Conservation (phyloP, 257 asterid species). For the Solanum ossicruentum region DNA sequence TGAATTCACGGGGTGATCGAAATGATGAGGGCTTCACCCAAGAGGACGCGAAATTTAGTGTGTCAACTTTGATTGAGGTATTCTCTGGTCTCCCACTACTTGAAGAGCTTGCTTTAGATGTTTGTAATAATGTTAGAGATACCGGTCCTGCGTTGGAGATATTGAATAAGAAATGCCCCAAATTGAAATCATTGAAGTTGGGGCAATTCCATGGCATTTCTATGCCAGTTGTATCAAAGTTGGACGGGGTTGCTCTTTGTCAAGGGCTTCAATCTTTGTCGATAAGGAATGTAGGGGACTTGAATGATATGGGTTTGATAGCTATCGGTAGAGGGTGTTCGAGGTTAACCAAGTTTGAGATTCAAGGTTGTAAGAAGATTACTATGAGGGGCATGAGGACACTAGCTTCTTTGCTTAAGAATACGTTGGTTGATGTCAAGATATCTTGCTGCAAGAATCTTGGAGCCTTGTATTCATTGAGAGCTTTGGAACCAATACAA, state of each 20-base stretch:
- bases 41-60: constrained; percentile 50
- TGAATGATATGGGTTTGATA: constrained; percentile 83
- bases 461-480: constrained; percentile 44
- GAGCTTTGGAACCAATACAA: constrained; percentile 70
- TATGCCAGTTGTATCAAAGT: constrained; percentile 51
- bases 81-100: constrained; percentile 61
- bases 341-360: constrained; percentile 53
- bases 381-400: constrained; percentile 78
- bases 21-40: constrained; percentile 37
- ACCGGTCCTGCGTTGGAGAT: constrained; percentile 76
- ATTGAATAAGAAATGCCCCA: constrained; percentile 54
- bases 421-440: constrained; percentile 60
- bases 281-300: constrained; percentile 55
- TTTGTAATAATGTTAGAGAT: constrained; percentile 56
- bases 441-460: constrained; percentile 79
- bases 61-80: constrained; percentile 62
- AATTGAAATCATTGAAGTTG: constrained; percentile 52
- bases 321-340: constrained; percentile 86
- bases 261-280: constrained; percentile 56
- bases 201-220: constrained; percentile 81
- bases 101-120: constrained; percentile 63
- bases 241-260: constrained; percentile 81
- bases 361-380: constrained; percentile 62
- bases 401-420: constrained; percentile 37
- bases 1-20: constrained; percentile 36